Evolutionary conservation across 805 yeast species (phyloP), one percentile per base, ranked within the genome.

Genomic region (Zygotorulaspora florentina): DNA sequence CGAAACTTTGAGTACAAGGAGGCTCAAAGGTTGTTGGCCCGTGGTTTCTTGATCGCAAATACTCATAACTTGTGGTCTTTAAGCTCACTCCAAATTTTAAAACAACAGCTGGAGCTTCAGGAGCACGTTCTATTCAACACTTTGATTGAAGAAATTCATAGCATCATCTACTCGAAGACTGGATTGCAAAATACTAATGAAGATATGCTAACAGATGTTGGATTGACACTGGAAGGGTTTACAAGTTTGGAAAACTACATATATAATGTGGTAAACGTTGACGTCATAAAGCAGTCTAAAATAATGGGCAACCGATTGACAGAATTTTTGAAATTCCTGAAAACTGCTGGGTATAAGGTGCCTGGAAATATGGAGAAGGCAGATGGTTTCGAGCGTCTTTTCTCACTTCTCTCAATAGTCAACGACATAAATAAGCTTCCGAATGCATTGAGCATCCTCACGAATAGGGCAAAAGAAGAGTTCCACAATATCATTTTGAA

Each of bases 91-190:
- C 58, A 61, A 11, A 68, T 77, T 11, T 64, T 79, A 5, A 77
- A 74, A 46, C 73, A 67, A 35, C 77, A 77, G 50, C 66, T 84
- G 13, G 77, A 78, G 40, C 58, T 69, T 2, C 89, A 82, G 51
- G 73, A 77, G 12, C 79, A 77, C 46, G 74, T 76, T 35, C 67
- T 90, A 25, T 83, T 84, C 56, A 88, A 83, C 39, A 77, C 79
- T 51, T 69, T 90, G 15, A 69, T 86, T n/a, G 95, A 86, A 51
- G 96, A 89, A 57, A 67, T 88, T 35, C 81, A 79, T 47, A 75
- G 73, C 39, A 83, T 86, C 45, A 68, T 86, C n/a, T 87, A 83
- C 56, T 69, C 84, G 35, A 80, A 79, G 54, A 68, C 62, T 13
- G 49, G 48, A 9, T 16, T 47, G 12, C 33, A 35, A 13, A 28